Conservation (phyloP, 2,329 filamentous ascomycete species). For the Exophiala mesophila region DNA sequence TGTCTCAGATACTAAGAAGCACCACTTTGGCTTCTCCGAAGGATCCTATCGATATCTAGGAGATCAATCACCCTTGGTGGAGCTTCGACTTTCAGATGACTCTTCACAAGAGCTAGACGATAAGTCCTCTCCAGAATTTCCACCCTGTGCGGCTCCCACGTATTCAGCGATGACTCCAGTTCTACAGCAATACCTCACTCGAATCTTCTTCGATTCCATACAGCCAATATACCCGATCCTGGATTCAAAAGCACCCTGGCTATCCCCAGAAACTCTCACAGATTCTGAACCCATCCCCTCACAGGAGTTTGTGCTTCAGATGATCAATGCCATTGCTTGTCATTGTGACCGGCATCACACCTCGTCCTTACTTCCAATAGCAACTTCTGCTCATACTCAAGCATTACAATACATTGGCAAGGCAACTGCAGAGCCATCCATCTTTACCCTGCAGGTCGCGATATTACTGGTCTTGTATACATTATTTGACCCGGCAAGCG, state of each 20-base stretch:
- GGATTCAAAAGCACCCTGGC: not conserved
- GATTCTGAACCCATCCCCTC: not conserved
- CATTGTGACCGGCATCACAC: not conserved
- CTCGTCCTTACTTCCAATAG: not conserved
- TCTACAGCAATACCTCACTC: not conserved
- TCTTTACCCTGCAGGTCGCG: slow-evolving; percentile 4
- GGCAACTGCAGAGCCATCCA: slow-evolving; percentile 4
- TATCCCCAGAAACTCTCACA: not conserved
- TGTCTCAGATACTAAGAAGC: not conserved
- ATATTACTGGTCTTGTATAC: slow-evolving; percentile 1
- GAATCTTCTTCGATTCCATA: slow-evolving; percentile 1
- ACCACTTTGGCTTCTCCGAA: not conserved
- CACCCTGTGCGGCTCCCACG: not conserved
- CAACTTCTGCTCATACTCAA: not conserved
- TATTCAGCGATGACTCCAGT: not conserved
- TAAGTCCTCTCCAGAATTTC: not conserved
- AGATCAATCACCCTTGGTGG: not conserved
- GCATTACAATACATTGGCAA: not conserved
- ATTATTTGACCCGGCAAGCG: slow-evolving; percentile 1
- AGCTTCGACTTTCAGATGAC: not conserved
- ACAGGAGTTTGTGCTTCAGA: not conserved
- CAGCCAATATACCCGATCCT: slow-evolving; percentile 1
- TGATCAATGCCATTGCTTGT: slow-evolving; percentile 1
- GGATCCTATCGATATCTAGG: slow-evolving; percentile 4
- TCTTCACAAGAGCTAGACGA: not conserved